These are phyloP conservation scores for Oldenlandia corymbosa DNA, from an alignment of 257 asterid genomes.

Conservation along the genomic window DNA sequence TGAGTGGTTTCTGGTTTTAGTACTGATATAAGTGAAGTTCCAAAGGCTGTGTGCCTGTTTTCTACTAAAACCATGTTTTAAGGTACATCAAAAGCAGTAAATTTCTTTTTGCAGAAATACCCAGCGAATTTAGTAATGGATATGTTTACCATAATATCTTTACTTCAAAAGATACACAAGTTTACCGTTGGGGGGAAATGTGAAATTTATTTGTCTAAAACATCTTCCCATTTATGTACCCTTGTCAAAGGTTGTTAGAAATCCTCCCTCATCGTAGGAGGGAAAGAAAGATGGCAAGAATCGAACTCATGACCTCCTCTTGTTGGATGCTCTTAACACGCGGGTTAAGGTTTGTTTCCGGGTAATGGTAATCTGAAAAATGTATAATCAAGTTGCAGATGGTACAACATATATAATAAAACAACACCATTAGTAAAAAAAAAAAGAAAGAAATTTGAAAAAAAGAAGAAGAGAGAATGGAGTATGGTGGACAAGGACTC, in stretches of 20 bases:
- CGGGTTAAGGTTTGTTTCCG: too few relatives aligned
- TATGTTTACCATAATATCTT: neutral
- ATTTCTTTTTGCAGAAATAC: neutral
- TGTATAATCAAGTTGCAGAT: neutral
- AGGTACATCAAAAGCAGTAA: neutral
- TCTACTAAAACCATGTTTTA: neutral
- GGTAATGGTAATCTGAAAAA: too few relatives aligned
- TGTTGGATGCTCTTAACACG: too few relatives aligned
- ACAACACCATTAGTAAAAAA: neutral
- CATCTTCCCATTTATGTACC: neutral
- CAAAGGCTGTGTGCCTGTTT: neutral
- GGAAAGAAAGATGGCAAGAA: neutral
- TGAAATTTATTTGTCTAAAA: neutral
- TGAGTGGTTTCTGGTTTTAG: neutral
- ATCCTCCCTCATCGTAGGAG: neutral
- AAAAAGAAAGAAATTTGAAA: neutral
- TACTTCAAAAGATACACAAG: neutral
- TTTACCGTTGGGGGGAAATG: too few relatives aligned
- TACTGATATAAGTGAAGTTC: neutral
- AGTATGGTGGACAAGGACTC: slow-evolving; percentile 10
- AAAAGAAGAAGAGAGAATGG: neutral
- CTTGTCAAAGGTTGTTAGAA: slow-evolving; percentile 7
- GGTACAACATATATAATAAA: neutral
- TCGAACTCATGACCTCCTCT: neutral
- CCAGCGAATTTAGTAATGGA: neutral